Conservation (phyloP, 306 rosid genomes). For the Begonia loranthoides region DNA sequence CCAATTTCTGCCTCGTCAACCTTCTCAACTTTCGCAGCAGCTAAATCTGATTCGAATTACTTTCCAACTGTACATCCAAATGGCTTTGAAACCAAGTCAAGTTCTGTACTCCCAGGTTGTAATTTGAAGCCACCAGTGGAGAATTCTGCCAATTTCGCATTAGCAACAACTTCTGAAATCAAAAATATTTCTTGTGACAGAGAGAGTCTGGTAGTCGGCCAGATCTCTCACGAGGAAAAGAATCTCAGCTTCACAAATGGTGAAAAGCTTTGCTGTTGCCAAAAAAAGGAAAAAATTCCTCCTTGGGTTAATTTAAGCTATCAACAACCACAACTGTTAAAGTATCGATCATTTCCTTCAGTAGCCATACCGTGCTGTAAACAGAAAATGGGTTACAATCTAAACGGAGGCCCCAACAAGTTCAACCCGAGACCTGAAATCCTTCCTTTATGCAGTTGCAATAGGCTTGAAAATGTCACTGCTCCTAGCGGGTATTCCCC, state of each 20-base stretch:
- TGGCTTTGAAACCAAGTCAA: too few species aligned
- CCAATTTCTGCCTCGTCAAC: slow-evolving; percentile 41
- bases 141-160: background rate
- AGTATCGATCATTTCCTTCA: background rate
- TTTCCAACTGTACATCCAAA: too few species aligned
- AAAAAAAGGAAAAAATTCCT: slow-evolving; percentile 30
- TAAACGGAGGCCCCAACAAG: too few species aligned
- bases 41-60: slow-evolving; percentile 15
- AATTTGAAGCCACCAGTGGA: slow-evolving; percentile 19
- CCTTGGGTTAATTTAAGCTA: slow-evolving; percentile 19
- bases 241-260: too few species aligned
- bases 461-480: too few species aligned
- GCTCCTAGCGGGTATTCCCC: too few species aligned
- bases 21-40: slow-evolving; percentile 27
- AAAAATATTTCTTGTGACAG: slow-evolving; percentile 17
- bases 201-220: slow-evolving; percentile 14
- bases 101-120: slow-evolving; percentile 6
- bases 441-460: background rate
- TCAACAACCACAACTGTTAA: slow-evolving; percentile 27
- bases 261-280: slow-evolving; percentile 37
- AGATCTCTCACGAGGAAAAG: slow-evolving; percentile 11
- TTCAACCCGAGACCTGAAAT: too few species aligned
- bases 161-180: slow-evolving; percentile 1
- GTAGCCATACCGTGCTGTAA: background rate
- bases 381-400: too few species aligned